phyloP scores from a whole-genome alignment of 768 basidiomycete species.

The Amanita subjunquillea region DNA sequence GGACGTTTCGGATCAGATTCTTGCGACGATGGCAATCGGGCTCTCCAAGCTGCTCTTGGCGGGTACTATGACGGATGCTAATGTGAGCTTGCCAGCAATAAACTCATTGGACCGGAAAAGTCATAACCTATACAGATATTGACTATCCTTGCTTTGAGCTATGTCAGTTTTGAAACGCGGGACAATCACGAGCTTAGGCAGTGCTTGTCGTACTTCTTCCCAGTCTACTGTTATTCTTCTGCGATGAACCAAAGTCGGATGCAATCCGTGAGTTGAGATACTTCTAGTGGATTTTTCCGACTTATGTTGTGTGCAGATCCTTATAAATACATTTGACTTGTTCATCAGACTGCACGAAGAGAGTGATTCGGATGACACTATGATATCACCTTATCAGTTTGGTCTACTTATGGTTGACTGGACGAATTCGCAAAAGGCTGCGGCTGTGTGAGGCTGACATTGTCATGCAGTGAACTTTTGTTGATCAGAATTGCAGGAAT shows the following conservation, averaged over 20 bases:
- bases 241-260: constrained; percentile 64
- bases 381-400: constrained; percentile 66
- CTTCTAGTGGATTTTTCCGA: background rate
- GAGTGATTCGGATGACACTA: constrained; percentile 61
- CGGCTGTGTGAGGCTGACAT: constrained; percentile 25
- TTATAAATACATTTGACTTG: constrained; percentile 57
- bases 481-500: constrained; percentile 10
- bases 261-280: constrained; percentile 35
- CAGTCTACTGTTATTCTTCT: constrained; percentile 78
- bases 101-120: background rate
- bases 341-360: constrained; percentile 52
- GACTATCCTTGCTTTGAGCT: constrained; percentile 34
- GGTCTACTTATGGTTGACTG: constrained; percentile 76
- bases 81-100: constrained; percentile 30
- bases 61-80: constrained; percentile 63
- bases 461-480: background rate
- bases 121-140: constrained; percentile 32
- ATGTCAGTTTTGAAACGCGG: constrained; percentile 71
- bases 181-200: constrained; percentile 81
- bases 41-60: constrained; percentile 79
- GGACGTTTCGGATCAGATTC: constrained; percentile 30
- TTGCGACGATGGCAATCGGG: constrained; percentile 68
- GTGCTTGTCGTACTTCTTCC: constrained; percentile 80
- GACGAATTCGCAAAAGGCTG: constrained; percentile 75
- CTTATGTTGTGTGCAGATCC: constrained; percentile 36